Evolutionary conservation across 2,329 filamentous ascomycete species (phyloP).

Genomic region (Tolypocladium tropicale): DNA sequence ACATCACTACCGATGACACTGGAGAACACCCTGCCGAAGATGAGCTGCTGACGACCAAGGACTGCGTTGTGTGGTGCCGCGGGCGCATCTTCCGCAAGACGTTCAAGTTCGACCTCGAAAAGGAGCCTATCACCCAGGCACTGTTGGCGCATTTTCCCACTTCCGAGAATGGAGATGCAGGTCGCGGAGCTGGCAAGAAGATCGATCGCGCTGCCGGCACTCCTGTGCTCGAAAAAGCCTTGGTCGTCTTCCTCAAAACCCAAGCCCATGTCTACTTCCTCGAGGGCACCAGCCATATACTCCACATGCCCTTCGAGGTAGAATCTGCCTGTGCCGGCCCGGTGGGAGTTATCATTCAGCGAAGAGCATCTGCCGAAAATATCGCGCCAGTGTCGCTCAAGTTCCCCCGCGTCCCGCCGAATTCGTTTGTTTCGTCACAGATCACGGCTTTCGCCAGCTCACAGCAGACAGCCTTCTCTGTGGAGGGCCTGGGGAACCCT

Average conservation of each 20-base stretch:
- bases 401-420: slow-evolving; percentile 58
- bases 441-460: slow-evolving; percentile 41
- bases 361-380: slow-evolving; percentile 51
- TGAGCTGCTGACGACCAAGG: slow-evolving; percentile 66
- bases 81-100: slow-evolving; percentile 75
- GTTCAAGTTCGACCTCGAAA: slow-evolving; percentile 78
- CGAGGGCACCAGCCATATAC: slow-evolving; percentile 74
- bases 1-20: slow-evolving; percentile 38
- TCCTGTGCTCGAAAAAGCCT: slow-evolving; percentile 46
- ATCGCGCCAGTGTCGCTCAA: slow-evolving; percentile 41
- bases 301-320: slow-evolving; percentile 92
- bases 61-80: slow-evolving; percentile 80
- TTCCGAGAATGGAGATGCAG: slow-evolving; percentile 26
- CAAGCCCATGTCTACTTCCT: slow-evolving; percentile 93
- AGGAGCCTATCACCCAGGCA: slow-evolving; percentile 77
- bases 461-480: slow-evolving; percentile 43
- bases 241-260: slow-evolving; percentile 85
- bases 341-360: slow-evolving; percentile 74
- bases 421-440: slow-evolving; percentile 72
- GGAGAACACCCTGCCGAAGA: slow-evolving; percentile 49
- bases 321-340: slow-evolving; percentile 77
- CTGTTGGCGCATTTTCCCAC: slow-evolving; percentile 73
- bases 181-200: slow-evolving; percentile 3
- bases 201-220: slow-evolving; percentile 6
- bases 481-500: slow-evolving; percentile 44